These are phyloP conservation scores for Planoprotostelium fungivorum DNA, from an alignment of 78 protist genomes.

Conservation along the genomic window DNA sequence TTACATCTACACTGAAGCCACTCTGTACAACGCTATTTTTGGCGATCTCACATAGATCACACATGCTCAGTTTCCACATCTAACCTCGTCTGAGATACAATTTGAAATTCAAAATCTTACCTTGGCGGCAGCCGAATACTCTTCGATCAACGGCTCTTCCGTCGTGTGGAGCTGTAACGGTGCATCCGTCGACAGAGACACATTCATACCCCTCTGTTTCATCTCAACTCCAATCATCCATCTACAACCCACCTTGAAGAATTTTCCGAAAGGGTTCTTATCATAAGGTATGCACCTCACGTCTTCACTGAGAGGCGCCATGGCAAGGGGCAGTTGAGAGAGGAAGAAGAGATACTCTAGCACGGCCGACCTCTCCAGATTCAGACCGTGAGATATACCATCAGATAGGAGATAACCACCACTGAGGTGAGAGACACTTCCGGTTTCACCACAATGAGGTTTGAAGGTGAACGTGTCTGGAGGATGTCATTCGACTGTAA, in stretches of 20 bases:
- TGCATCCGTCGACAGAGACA: slow-evolving; percentile 88
- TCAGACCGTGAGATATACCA: slow-evolving; percentile 84
- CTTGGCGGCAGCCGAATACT: too few relatives aligned
- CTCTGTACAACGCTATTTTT: slow-evolving; percentile 59
- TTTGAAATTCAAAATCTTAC: too few relatives aligned
- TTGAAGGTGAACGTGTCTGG: slow-evolving; percentile 69
- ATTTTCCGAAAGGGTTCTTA: slow-evolving; percentile 72
- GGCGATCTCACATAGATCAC: slow-evolving; percentile 89
- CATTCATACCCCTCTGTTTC: slow-evolving; percentile 68
- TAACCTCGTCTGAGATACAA: too few relatives aligned
- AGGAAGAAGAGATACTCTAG: slow-evolving; percentile 85
- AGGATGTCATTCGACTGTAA: slow-evolving; percentile 23
- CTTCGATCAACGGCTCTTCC: slow-evolving; percentile 88
- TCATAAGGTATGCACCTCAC: slow-evolving; percentile 52
- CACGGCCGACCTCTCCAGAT: slow-evolving; percentile 58
- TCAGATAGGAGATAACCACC: slow-evolving; percentile 52
- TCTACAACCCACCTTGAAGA: slow-evolving; percentile 6
- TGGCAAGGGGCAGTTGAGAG: slow-evolving; percentile 69
- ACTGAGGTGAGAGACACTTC: slow-evolving; percentile 50
- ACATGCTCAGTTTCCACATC: slow-evolving; percentile 36
- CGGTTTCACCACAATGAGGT: slow-evolving; percentile 86
- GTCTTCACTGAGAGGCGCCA: slow-evolving; percentile 89
- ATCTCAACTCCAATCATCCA: background rate
- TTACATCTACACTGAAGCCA: slow-evolving; percentile 59
- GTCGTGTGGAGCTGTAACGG: slow-evolving; percentile 90